These are phyloP conservation scores for Colletotrichum incanum DNA, from an alignment of 2,329 filamentous ascomycete genomes.

Conservation along the genomic window DNA sequence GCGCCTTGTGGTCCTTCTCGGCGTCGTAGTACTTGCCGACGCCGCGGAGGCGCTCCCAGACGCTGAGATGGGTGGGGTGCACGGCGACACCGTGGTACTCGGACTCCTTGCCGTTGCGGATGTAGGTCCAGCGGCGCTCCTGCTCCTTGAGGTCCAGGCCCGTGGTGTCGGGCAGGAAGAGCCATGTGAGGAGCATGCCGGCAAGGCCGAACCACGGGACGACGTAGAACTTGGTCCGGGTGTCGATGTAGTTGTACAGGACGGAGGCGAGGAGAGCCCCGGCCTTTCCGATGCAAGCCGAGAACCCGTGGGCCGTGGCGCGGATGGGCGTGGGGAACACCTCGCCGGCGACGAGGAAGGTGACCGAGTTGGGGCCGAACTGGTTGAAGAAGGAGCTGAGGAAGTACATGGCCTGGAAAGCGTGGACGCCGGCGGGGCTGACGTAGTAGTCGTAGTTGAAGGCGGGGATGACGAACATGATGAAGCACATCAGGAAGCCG, in stretches of 20 bases:
- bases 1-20: constrained; percentile 84
- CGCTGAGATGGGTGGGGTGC: constrained; percentile 87
- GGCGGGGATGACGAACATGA: constrained; percentile 92
- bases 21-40: constrained; percentile 88
- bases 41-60: constrained; percentile 88
- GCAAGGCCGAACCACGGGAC: constrained; percentile 96
- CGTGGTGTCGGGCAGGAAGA: constrained; percentile 97
- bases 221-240: constrained; percentile 88
- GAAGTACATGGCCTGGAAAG: constrained; percentile 99
- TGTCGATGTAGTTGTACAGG: constrained; percentile 94
- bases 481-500: constrained; percentile 92
- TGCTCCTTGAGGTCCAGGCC: constrained; percentile 97
- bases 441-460: constrained; percentile 92
- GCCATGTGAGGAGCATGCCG: constrained; percentile 84
- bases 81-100: constrained; percentile 96
- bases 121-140: constrained; percentile 92
- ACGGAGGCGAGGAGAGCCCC: constrained; percentile 90
- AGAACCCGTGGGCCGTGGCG: constrained; percentile 94
- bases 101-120: constrained; percentile 80
- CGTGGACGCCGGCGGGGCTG: constrained; percentile 77
- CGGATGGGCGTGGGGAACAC: constrained; percentile 96
- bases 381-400: constrained; percentile 99
- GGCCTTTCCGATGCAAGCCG: constrained; percentile 90
- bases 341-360: constrained; percentile 95
- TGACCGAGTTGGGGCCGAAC: constrained; percentile 96